phyloP scores from a whole-genome alignment of 139 green algal genomes.

The Picochlorum sp. region DNA sequence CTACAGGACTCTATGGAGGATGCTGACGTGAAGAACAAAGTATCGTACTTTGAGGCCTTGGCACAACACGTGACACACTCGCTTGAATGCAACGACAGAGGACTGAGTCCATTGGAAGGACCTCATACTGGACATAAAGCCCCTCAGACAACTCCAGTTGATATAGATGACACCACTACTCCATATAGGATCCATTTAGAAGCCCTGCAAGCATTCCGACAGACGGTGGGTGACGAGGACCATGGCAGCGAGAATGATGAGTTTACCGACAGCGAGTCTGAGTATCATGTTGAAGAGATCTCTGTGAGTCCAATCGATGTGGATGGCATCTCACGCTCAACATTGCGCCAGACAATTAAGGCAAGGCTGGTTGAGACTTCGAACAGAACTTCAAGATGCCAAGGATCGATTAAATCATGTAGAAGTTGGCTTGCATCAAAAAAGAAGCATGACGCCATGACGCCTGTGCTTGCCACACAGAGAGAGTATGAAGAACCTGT shows the following conservation, averaged over 20 bases:
- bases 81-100: no score
- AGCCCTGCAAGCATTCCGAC: background rate
- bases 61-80: background rate
- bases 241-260: background rate
- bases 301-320: background rate
- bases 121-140: background rate
- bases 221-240: background rate
- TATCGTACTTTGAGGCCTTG: slow-evolving; percentile 4
- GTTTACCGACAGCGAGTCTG: background rate
- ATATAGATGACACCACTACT: slow-evolving; percentile 1
- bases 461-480: no score
- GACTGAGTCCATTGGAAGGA: no score
- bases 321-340: background rate
- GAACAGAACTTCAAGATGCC: slow-evolving; percentile 24
- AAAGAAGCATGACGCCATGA: no score
- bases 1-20: background rate
- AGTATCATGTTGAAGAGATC: background rate
- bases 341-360: slow-evolving; percentile 18
- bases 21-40: background rate
- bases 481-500: no score
- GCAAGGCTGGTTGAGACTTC: slow-evolving; percentile 18
- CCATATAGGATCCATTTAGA: background rate
- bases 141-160: background rate
- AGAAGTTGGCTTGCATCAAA: slow-evolving; percentile 13
- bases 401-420: slow-evolving; percentile 23